phyloP scores from a whole-genome alignment of 2,329 filamentous ascomycete genomes.

The Penicillium sp. region DNA sequence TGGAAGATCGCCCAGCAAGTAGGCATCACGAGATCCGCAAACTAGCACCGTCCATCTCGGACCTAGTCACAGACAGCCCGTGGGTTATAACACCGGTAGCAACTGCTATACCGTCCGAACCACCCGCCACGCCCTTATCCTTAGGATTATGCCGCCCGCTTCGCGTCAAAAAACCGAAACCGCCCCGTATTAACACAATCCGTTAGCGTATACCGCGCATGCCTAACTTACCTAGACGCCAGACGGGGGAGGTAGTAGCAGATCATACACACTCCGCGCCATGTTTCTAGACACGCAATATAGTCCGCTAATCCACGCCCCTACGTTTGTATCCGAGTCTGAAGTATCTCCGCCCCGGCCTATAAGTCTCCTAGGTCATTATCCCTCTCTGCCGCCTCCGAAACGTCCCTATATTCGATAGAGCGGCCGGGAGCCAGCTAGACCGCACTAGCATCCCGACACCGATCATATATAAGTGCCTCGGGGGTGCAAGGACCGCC shows the following conservation, averaged over 20 bases:
- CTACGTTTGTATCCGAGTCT: no score
- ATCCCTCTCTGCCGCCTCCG: no score
- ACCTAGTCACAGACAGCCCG: neutral
- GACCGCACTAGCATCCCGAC: no score
- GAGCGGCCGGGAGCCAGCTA: no score
- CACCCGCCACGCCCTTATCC: neutral
- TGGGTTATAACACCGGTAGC: neutral
- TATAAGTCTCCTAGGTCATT: no score
- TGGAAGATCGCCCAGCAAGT: neutral
- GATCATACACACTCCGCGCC: no score
- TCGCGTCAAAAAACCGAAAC: neutral
- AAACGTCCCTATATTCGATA: no score
- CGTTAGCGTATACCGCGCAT: neutral
- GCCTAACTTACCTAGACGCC: neutral
- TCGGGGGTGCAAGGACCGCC: no score
- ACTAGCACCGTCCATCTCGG: neutral
- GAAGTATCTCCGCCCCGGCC: no score
- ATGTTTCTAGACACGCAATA: no score
- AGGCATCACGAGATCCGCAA: neutral
- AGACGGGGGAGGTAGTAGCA: neutral
- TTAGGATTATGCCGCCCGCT: neutral
- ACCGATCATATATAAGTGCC: no score
- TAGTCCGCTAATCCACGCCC: no score
- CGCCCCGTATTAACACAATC: neutral
- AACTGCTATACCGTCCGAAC: neutral